Percentiles rank a stretch among this genome's conserved stretches.
These are phyloP conservation scores for Larix sibirica DNA, from an alignment of 83 land plant species.

Conservation along the genomic window DNA sequence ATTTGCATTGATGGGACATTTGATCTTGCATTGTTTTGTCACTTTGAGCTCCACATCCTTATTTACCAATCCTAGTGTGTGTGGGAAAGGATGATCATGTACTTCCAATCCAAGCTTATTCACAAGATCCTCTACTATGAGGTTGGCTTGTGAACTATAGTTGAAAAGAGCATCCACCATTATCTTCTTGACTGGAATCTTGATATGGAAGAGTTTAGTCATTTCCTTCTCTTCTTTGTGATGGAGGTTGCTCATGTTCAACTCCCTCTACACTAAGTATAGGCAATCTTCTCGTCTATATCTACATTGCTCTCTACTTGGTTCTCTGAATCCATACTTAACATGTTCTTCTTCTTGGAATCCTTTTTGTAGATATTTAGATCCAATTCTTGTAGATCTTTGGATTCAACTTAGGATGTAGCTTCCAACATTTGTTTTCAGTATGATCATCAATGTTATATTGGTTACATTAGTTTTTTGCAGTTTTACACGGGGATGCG, in stretches of 20 bases:
- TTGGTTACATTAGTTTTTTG: too few species aligned
- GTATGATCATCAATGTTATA: too few species aligned
- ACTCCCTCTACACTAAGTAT: background rate
- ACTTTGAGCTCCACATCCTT: background rate
- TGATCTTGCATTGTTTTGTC: background rate
- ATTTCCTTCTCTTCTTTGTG: background rate
- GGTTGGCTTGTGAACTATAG: background rate
- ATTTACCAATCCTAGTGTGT: background rate
- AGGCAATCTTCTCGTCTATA: background rate
- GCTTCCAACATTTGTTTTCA: too few species aligned
- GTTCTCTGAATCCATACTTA: background rate
- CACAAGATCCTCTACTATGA: background rate
- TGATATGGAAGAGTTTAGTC: background rate
- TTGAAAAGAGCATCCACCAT: background rate
- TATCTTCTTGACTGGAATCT: background rate
- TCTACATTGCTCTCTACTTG: background rate
- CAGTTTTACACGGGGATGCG: too few species aligned
- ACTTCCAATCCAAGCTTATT: background rate
- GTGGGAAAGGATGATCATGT: background rate
- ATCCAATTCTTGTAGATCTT: too few species aligned
- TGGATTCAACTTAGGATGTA: background rate
- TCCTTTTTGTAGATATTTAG: background rate
- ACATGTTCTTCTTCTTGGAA: background rate
- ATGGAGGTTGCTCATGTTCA: background rate
- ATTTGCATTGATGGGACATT: background rate